Evolutionary conservation across 345 rosid species (phyloP), one percentile per base, ranked within the genome.

Genomic region (Brassica rapa): DNA sequence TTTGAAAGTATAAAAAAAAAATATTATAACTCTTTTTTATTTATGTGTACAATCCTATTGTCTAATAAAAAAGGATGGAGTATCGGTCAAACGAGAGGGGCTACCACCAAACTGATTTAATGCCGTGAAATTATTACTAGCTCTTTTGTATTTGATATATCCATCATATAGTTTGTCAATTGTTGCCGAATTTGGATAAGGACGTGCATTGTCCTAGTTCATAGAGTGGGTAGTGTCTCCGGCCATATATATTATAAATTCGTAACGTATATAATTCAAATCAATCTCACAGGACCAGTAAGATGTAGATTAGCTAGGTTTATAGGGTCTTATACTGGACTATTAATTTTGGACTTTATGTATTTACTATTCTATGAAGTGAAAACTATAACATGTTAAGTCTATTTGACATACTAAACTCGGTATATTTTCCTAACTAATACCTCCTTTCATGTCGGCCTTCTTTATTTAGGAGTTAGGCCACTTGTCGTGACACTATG

Each of bases 41-140:
- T 41, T 41, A 41, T 41, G 14, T 41, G 49, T 41, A 41, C 49
- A 41, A 41, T 10, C 49, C 14, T 41, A 10, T 41, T 41, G 49
- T 41, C 49, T 41, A 41, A 41, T 41, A 41, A 41, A 41, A 8
- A 37, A 2, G 43, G 43, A 8, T 37, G 43, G 3, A 37, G 43
- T 37, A 37, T 37, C 16, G 64, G 82, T 67, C 77, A 60, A 57
- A 66, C 23, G 68, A 72, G 73, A 72, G 62, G 60, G 72, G 24
- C 73, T 72, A 67, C 56, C 59, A 73, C 82, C 77, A 79, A 66
- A 68, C 55, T 60, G 64, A 66, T 57, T 78, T 66, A 78, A 66
- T 72, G 77, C 73, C 6, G 19, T 46, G 29, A 23, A 35, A 49
- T 68, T 73, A 49, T 79, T 79, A 35, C 59, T 19, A 51, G n/a